phyloP scores from a whole-genome alignment of 768 basidiomycete species.

The Boletellus ananas region DNA sequence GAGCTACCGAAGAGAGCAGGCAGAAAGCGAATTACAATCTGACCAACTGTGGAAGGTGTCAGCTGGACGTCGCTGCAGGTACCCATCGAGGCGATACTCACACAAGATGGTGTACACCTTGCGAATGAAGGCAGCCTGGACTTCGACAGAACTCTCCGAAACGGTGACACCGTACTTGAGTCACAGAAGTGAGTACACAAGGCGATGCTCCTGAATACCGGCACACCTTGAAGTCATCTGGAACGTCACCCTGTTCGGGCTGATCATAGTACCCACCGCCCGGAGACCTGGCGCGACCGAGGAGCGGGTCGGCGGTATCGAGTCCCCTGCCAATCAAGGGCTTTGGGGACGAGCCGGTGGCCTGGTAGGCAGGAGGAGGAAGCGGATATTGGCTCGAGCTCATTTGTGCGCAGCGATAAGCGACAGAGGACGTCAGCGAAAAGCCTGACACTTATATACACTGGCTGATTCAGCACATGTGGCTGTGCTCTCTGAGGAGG shows the following conservation, averaged over 20 bases:
- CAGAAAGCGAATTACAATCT: slow-evolving; percentile 52
- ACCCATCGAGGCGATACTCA: slow-evolving; percentile 38
- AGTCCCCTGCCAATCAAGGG: slow-evolving; percentile 33
- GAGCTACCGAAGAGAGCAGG: background rate
- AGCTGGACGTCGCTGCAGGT: background rate
- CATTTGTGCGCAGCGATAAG: slow-evolving; percentile 41
- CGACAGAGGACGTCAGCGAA: slow-evolving; percentile 10
- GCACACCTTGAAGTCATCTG: slow-evolving; percentile 90
- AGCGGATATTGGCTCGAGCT: slow-evolving; percentile 52
- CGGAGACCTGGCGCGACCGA: slow-evolving; percentile 44
- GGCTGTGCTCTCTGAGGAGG: slow-evolving; percentile 14
- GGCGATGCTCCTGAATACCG: background rate
- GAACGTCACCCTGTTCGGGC: slow-evolving; percentile 67
- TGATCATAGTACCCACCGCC: slow-evolving; percentile 67
- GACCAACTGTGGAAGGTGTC: slow-evolving; percentile 49
- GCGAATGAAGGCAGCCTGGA: slow-evolving; percentile 82
- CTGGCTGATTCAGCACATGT: slow-evolving; percentile 25
- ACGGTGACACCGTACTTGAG: slow-evolving; percentile 77
- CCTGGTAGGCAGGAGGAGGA: slow-evolving; percentile 56
- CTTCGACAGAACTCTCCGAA: slow-evolving; percentile 69
- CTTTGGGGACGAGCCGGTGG: slow-evolving; percentile 38
- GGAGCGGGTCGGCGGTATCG: slow-evolving; percentile 52
- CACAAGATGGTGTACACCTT: slow-evolving; percentile 91
- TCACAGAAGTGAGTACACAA: slow-evolving; percentile 7
- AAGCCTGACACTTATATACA: slow-evolving; percentile 7